Evolutionary conservation across 2,329 filamentous ascomycete genomes (phyloP).

Genomic region (Ophiocordyceps sinensis): DNA sequence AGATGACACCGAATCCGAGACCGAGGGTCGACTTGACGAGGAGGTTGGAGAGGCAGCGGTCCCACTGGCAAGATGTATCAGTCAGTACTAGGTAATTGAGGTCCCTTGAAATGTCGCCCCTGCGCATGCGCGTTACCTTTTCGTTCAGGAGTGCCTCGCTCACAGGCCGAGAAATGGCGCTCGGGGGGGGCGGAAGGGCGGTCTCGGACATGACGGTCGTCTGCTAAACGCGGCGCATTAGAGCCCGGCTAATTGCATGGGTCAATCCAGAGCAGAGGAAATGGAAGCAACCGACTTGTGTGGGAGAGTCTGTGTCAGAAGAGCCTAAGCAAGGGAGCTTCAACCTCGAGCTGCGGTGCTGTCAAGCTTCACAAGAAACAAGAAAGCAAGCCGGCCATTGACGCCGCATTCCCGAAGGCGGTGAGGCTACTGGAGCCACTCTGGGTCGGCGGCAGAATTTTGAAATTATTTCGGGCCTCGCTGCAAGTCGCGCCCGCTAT

Average conservation of each 20-base stretch:
- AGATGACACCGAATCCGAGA: constrained; percentile 93
- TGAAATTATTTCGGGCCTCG: constrained; percentile 22
- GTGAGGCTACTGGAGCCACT: constrained; percentile 17
- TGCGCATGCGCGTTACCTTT: constrained; percentile 44
- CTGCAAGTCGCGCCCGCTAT: neutral
- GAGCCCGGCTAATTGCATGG: neutral
- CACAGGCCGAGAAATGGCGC: constrained; percentile 66
- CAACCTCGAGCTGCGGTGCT: constrained; percentile 15
- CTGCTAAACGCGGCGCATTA: neutral
- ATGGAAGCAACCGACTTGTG: constrained; percentile 1
- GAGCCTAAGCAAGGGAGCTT: constrained; percentile 12
- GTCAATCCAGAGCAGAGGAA: neutral
- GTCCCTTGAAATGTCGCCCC: no score
- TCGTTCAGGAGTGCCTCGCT: constrained; percentile 98
- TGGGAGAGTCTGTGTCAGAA: constrained; percentile 1
- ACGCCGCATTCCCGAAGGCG: constrained; percentile 24
- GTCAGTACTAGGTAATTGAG: constrained; percentile 25
- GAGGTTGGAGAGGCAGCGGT: constrained; percentile 93
- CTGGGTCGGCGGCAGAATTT: constrained; percentile 28
- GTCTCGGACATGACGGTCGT: constrained; percentile 37
- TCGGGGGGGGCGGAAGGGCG: constrained; percentile 35
- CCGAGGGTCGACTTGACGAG: constrained; percentile 94
- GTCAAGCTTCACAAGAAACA: constrained; percentile 23
- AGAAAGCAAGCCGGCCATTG: constrained; percentile 22
- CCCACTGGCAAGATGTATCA: constrained; percentile 52